Evolutionary conservation across 768 basidiomycete genomes (phyloP), one percentile per base, ranked within the genome.

Genomic region (Leccinellum albellum): DNA sequence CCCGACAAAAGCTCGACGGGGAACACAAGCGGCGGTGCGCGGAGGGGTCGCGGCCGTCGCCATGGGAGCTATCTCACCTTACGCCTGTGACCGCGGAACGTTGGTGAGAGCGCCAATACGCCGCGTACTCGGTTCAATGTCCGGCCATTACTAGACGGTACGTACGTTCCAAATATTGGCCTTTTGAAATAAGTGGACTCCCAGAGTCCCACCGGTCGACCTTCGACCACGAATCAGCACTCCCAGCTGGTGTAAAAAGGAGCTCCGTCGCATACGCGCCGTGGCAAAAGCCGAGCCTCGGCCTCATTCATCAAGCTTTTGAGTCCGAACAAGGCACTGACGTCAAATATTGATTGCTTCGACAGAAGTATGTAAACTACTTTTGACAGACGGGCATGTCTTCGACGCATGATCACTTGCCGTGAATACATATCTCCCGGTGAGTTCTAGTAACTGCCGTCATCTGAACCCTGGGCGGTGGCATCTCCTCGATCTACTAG

Each of bases 31-130:
- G 46, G 51, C 50, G 46, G 51, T 47, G 60, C 66, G 66, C 68
- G 68, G 68, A 66, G 59, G 56, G 17, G 46, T 53, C 69, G 69
- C 68, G 68, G 64, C 32, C 2, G 23, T 33, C 13, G 17, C 13
- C 54, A 58, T 45, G 55, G 46, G 54, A 54, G 51, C 28, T 29
- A 7, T n/a, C 44, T 7, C 14, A 26, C 21, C 26, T 23, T 32
- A 6, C 49, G n/a, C 49, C 5, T 15, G 48, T 20, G n/a, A 31
- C 48, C 12, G n/a, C 48, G 24, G 48, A 5, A 47, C 14, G 44
- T 7, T 24, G 28, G 44, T 49, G 23, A 31, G 23, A 33, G 32
- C 48, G 10, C 14, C 53, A 24, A 26, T 24, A 44, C 21, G 10
- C 40, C 40, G 40, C 40, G 40, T 40, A 35, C 14, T 35, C 46